These are phyloP conservation scores for Amanita pseudoporphyria DNA, from an alignment of 768 basidiomycete species.

Conservation along the genomic window DNA sequence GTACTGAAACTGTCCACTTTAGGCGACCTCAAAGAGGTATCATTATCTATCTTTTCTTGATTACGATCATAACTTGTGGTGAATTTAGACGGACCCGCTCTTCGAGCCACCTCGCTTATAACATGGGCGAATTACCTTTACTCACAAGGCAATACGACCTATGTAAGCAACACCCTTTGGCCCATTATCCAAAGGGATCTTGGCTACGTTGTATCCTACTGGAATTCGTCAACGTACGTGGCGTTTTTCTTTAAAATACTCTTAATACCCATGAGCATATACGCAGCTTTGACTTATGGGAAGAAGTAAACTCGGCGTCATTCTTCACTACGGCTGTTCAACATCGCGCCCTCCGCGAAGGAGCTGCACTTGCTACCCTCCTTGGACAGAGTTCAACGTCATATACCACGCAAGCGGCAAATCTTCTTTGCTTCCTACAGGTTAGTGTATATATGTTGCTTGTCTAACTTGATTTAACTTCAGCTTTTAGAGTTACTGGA, in stretches of 20 bases:
- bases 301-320: slow-evolving; percentile 59
- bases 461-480: background rate
- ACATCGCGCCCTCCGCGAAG: slow-evolving; percentile 64
- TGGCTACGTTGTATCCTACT: slow-evolving; percentile 57
- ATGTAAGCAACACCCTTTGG: slow-evolving; percentile 48
- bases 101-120: slow-evolving; percentile 58
- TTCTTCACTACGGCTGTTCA: slow-evolving; percentile 80
- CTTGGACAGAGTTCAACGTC: slow-evolving; percentile 38
- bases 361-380: slow-evolving; percentile 48
- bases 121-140: slow-evolving; percentile 57
- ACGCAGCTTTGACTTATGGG: slow-evolving; percentile 63
- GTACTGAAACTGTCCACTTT: background rate
- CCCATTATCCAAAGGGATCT: slow-evolving; percentile 65
- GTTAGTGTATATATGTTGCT: slow-evolving; percentile 18
- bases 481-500: slow-evolving; percentile 61
- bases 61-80: background rate
- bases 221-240: slow-evolving; percentile 57
- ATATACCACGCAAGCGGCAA: slow-evolving; percentile 53
- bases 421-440: slow-evolving; percentile 70
- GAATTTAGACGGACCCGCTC: slow-evolving; percentile 55
- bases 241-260: background rate
- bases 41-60: background rate
- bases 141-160: slow-evolving; percentile 33
- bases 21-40: slow-evolving; percentile 54
- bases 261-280: background rate